Base-by-base conservation (phyloP, 2,329 filamentous ascomycete genomes). In the Penicillium glabrum region DNA sequence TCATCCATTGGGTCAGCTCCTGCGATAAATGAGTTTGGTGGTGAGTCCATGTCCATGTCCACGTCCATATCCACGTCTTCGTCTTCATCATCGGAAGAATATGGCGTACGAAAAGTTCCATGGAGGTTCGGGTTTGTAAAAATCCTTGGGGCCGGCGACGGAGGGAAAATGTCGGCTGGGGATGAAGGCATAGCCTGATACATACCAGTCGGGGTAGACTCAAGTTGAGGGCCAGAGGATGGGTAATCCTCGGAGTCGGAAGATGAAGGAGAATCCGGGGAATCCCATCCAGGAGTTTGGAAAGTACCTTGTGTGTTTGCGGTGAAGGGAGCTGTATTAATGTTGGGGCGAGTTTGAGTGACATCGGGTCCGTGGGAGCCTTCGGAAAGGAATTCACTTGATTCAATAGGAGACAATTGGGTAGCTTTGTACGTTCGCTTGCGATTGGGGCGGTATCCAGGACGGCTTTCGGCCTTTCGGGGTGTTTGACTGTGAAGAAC, bases 301-400 rank as follows among this genome's bases (percentile, higher is more conserved):
- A 54, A 51, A 5, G 23, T 37, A 21, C 46, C 43, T 43, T 49
- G 35, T 5, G 43, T 31, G 21, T 33, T 50, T 41, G 27, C 33
- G 16, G 13, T 14, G n/a, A 33, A 26, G 8, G 47, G 24, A 21
- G 37, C 24, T 27, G 48, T 51, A 16, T 51, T 51, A 9, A 6
- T 10, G 14, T 49, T n/a, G 27, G 21, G n/a, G 33, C 48, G n/a
- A 23, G 13, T 27, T 13, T 53, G 35, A 19, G 53, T 53, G 58
- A 31, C 49, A 59, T 47, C 59, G 56, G 44, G 61, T 37, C n/a
- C 46, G 13, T 58, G 60, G 10, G 66, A 62, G 4, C 57, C 59
- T 26, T 66, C 67, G 29, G 68, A 64, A 11, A 68, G 66, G 41
- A 67, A 67, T 44, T 61, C 61, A 53, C 71, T 69, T 31, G 72